Base-by-base conservation (phyloP, 768 basidiomycete genomes). In the Boletus rubroflammeus region DNA sequence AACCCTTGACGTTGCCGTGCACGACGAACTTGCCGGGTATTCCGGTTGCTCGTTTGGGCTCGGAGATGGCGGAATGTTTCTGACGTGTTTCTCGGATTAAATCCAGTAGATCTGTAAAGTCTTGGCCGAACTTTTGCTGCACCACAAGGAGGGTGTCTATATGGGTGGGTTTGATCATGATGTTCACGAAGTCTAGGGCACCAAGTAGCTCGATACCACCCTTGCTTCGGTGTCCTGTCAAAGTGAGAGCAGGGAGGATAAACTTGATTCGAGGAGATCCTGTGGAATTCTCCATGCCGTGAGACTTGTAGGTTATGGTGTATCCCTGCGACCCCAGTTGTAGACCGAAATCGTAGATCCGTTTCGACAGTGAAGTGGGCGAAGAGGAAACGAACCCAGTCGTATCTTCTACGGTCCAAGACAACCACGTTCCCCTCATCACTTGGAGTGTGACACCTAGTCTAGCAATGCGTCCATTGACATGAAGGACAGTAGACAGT, bases 81-180 rank as follows among this genome's bases (percentile, higher is more conserved):
- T 59, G 67, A 26, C 82, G 81, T 11, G 80, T 86, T 63, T 88
- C 78, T 57, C 81, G 80, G 31, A 90, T 75, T 46, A 93, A 67
- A 6, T 78, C 71, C 13, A 93, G 70, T 26, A 93, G 75, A 55
- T 94, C 92, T 58, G 88, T 86, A 69, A 93, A 89, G 70, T 94
- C 92, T 62, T 88, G 86, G 6, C 90, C 92, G 54, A 93, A 93
- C 64, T 93, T 93, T 58, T 90, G 88, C 63, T 93, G 92, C 9
- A 95, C 87, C 5, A 81, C 81, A 3, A 94, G 77, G 4, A 93
- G 68, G 5, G 87, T 89, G 64, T 95, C 93, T 83, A 90, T 86
- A 62, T 93, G 85, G 0, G 83, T 81, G 5, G 90, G 88, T 62
- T 89, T 92, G 54, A 94, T 78, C 63, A 81, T 86, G 53, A 90